Percentiles rank a stretch among this genome's conserved stretches.
phyloP scores from a whole-genome alignment of 2,329 filamentous ascomycete species.

The Bipolaris bicolor region DNA sequence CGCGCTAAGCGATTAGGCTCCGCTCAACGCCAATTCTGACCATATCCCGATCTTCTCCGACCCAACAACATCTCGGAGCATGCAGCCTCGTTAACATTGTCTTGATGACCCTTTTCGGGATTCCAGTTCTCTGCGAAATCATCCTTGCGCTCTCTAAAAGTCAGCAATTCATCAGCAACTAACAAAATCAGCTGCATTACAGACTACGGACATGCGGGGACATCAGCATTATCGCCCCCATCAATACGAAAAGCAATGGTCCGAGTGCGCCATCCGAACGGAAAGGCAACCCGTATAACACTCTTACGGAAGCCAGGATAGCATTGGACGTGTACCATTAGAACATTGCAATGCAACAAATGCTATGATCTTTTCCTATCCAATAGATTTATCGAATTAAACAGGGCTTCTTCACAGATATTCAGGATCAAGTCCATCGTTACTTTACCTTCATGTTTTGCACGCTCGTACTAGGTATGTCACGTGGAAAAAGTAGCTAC shows the following conservation, averaged over 20 bases:
- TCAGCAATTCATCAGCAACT: background rate
- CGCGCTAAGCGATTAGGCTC: constrained; percentile 19
- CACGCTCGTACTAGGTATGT: no score
- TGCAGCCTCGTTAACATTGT: background rate
- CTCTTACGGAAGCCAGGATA: no score
- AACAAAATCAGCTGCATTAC: background rate
- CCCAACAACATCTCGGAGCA: constrained; percentile 5
- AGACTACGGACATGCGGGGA: background rate
- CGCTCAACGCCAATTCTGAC: constrained; percentile 14
- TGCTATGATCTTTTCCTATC: no score
- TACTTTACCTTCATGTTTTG: no score
- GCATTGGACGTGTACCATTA: no score
- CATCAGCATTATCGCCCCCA: background rate
- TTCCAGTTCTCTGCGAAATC: background rate
- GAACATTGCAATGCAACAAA: no score
- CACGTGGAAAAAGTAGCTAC: no score
- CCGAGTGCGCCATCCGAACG: background rate
- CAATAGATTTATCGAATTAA: no score
- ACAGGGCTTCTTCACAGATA: no score
- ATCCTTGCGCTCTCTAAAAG: background rate
- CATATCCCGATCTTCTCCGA: constrained; percentile 19
- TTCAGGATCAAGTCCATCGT: no score
- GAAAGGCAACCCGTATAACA: background rate
- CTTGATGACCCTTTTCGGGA: no score
- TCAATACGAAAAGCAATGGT: background rate